Evolutionary conservation across 2,329 filamentous ascomycete species (phyloP).

Genomic region (Dissoconium aciculare): DNA sequence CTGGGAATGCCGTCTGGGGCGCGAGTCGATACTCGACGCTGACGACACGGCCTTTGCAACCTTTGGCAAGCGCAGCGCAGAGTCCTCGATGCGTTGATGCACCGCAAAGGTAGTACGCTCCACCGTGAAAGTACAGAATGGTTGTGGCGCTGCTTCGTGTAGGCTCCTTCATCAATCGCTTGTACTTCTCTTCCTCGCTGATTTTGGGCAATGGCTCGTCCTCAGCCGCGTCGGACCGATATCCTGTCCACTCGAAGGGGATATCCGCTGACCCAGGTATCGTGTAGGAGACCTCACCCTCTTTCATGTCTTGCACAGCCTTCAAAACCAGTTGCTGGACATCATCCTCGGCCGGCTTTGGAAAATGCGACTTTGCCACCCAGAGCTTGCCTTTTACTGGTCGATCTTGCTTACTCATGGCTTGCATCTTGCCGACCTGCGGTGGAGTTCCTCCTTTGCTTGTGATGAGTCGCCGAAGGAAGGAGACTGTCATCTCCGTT

Average conservation of each 20-base stretch:
- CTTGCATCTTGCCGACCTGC: slow-evolving; percentile 49
- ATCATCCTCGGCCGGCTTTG: slow-evolving; percentile 39
- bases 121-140: slow-evolving; percentile 58
- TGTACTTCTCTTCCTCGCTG: slow-evolving; percentile 50
- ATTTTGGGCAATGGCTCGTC: slow-evolving; percentile 40
- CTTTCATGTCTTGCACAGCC: slow-evolving; percentile 42
- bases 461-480: slow-evolving; percentile 52
- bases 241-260: slow-evolving; percentile 64
- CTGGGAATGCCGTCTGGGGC: slow-evolving; percentile 60
- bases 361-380: slow-evolving; percentile 57
- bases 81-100: slow-evolving; percentile 49
- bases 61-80: slow-evolving; percentile 47
- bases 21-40: slow-evolving; percentile 60
- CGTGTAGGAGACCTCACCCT: slow-evolving; percentile 25
- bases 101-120: slow-evolving; percentile 59
- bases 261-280: slow-evolving; percentile 42
- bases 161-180: slow-evolving; percentile 51
- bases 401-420: slow-evolving; percentile 44
- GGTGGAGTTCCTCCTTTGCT: slow-evolving; percentile 24
- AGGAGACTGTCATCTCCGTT: slow-evolving; percentile 55
- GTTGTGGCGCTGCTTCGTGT: slow-evolving; percentile 41
- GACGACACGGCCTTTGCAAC: slow-evolving; percentile 53
- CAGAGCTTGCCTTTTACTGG: slow-evolving; percentile 67
- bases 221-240: slow-evolving; percentile 40
- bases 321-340: slow-evolving; percentile 25